These are phyloP conservation scores for Knufia petricola DNA, from an alignment of 2,329 filamentous ascomycete genomes.

Conservation along the genomic window DNA sequence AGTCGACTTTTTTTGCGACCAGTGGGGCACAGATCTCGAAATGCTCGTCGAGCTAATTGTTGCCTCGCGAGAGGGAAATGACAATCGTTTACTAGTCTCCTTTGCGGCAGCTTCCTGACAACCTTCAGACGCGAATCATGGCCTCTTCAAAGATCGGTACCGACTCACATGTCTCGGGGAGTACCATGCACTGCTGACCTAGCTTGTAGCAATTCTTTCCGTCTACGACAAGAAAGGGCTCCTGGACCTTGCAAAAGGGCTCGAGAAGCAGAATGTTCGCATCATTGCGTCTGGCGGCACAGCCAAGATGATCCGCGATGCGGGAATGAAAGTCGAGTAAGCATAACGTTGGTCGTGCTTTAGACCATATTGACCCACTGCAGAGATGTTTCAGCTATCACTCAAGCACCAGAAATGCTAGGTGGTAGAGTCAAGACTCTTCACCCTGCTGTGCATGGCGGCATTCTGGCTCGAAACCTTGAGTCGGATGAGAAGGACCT, in stretches of 20 bases:
- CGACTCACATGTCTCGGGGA: too few species aligned
- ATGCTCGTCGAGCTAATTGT: too few species aligned
- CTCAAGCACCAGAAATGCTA: conserved; percentile 93
- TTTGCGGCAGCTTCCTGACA: background rate
- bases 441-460: conserved; percentile 77
- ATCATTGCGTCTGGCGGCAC: conserved; percentile 93
- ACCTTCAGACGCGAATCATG: background rate
- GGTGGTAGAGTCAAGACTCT: conserved; percentile 89
- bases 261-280: conserved; percentile 79
- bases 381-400: conserved; percentile 95
- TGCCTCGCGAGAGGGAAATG: too few species aligned
- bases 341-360: conserved; percentile 26
- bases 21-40: background rate
- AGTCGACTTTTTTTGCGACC: background rate
- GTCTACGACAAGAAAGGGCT: conserved; percentile 98
- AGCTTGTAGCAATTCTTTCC: conserved; percentile 69
- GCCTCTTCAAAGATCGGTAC: conserved; percentile 8
- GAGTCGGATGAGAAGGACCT: conserved; percentile 95
- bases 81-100: too few species aligned
- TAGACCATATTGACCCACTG: conserved; percentile 11
- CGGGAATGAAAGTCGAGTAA: conserved; percentile 88
- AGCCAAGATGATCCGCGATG: conserved; percentile 91
- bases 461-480: conserved; percentile 85
- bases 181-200: background rate
- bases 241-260: conserved; percentile 81